Evolutionary conservation across 176 grass and related monocot genomes (phyloP).

Genomic region (Eragrostis nindensis): DNA sequence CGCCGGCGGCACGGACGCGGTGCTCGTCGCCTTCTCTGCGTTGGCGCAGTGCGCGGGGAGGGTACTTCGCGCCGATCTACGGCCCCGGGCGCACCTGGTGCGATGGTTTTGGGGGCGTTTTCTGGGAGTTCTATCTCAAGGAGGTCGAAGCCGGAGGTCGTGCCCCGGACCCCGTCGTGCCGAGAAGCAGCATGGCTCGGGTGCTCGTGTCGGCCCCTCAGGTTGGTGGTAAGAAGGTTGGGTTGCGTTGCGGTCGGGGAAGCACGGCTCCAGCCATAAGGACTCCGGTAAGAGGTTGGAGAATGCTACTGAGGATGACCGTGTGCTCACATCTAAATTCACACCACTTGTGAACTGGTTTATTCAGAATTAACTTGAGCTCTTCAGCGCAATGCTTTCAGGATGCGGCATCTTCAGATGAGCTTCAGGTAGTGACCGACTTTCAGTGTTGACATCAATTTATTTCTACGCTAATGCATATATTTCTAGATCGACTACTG

Average conservation of each 20-base stretch:
- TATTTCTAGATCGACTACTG: background rate
- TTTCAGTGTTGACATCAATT: background rate
- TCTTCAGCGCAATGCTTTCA: conserved; percentile 55
- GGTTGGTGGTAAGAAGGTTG: background rate
- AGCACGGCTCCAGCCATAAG: background rate
- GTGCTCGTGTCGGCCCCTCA: background rate
- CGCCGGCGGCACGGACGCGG: no score
- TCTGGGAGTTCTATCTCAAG: conserved; percentile 51
- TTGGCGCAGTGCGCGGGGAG: conserved; percentile 14
- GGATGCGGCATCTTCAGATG: conserved; percentile 56
- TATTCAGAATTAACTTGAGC: conserved; percentile 41
- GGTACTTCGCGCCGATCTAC: conserved; percentile 41
- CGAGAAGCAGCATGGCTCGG: background rate
- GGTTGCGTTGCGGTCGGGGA: background rate
- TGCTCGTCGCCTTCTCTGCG: conserved; percentile 48
- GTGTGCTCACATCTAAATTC: background rate
- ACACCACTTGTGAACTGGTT: conserved; percentile 45
- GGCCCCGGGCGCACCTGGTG: conserved; percentile 35
- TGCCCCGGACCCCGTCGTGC: background rate
- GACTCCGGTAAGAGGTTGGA: background rate
- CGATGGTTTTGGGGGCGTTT: conserved; percentile 46
- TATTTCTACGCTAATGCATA: background rate
- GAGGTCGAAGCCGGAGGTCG: background rate
- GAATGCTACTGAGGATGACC: background rate
- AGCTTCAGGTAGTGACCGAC: conserved; percentile 52